These are phyloP conservation scores for Lactuca saligna DNA, from an alignment of 129 eudicot species.

Conservation along the genomic window DNA sequence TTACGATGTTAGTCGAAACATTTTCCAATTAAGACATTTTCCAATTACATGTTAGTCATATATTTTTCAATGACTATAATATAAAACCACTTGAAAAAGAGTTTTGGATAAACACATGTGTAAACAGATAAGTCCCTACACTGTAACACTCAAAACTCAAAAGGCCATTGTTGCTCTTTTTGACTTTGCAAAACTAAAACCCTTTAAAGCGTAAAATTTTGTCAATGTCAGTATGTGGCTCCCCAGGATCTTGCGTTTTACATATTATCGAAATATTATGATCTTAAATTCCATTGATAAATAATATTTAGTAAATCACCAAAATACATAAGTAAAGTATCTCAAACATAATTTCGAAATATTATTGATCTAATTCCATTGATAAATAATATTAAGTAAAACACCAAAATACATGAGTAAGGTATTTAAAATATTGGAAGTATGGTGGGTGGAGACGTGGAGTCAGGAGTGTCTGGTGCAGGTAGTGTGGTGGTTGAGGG, in stretches of 20 bases:
- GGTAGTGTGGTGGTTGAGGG: not conserved
- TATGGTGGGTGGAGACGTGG: not conserved
- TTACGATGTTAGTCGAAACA: too few relatives aligned
- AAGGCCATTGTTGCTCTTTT: not conserved
- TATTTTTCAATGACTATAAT: too few relatives aligned
- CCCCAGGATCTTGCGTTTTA: not conserved
- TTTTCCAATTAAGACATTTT: too few relatives aligned
- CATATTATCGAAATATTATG: not conserved
- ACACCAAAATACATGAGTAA: not conserved
- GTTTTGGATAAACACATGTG: too few relatives aligned
- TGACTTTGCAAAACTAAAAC: not conserved
- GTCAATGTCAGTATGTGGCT: not conserved
- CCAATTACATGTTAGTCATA: too few relatives aligned
- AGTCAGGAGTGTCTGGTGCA: not conserved
- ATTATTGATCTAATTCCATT: too few relatives aligned
- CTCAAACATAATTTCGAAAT: too few relatives aligned
- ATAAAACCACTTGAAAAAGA: too few relatives aligned
- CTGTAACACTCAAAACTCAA: not conserved
- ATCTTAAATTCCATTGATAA: too few relatives aligned
- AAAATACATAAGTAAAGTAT: too few relatives aligned
- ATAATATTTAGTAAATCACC: too few relatives aligned
- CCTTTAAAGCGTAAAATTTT: not conserved
- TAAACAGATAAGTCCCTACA: not conserved
- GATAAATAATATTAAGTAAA: too few relatives aligned
- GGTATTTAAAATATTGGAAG: not conserved